These are phyloP conservation scores for Arthrobotrys musiformis DNA, from an alignment of 2,329 filamentous ascomycete genomes.

Conservation along the genomic window DNA sequence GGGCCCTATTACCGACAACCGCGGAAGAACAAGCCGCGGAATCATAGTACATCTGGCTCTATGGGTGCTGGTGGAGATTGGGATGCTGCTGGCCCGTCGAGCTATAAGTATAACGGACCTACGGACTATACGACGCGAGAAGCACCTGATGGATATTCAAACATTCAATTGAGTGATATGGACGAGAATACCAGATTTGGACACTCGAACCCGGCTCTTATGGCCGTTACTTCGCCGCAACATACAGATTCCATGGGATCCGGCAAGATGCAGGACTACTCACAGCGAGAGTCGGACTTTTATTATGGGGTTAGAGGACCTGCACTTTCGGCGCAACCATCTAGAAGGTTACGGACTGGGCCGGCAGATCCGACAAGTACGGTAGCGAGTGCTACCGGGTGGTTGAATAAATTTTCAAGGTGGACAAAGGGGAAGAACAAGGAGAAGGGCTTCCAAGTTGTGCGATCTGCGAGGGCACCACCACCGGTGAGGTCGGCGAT, in stretches of 20 bases:
- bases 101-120: conserved; percentile 65
- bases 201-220: conserved; percentile 68
- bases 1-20: conserved; percentile 82
- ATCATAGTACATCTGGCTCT: conserved; percentile 8
- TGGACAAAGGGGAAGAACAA: conserved; percentile 57
- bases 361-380: conserved; percentile 94
- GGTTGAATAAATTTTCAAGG: conserved; percentile 74
- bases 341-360: conserved; percentile 87
- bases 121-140: conserved; percentile 62
- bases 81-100: conserved; percentile 75
- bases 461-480: conserved; percentile 86
- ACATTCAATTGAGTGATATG: conserved; percentile 43
- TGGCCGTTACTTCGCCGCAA: conserved; percentile 55
- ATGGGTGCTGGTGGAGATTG: conserved; percentile 61
- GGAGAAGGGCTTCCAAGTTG: conserved; percentile 95
- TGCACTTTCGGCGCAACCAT: conserved; percentile 79
- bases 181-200: conserved; percentile 63
- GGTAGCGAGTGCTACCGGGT: conserved; percentile 86
- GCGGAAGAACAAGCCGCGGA: conserved; percentile 27
- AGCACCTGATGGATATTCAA: conserved; percentile 25
- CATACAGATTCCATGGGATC: conserved; percentile 61
- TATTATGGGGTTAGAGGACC: conserved; percentile 94
- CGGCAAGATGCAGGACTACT: conserved; percentile 80
- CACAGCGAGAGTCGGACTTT: conserved; percentile 93
- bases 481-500: conserved; percentile 75